phyloP scores from a whole-genome alignment of 2,329 filamentous ascomycete species.

The Daldinia eschscholtzii region DNA sequence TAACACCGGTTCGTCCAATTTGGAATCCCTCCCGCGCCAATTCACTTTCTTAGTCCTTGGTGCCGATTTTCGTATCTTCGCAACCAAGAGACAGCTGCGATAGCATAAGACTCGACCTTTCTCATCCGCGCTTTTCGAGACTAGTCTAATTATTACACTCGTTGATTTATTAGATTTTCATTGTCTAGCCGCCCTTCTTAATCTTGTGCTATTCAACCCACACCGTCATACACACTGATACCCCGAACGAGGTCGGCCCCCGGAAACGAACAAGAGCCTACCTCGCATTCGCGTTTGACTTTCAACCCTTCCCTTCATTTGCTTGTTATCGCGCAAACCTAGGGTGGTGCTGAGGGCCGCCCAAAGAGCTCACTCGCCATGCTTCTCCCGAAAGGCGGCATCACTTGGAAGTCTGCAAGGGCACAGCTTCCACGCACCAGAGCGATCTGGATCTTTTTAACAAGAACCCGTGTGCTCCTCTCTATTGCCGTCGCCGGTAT shows the following conservation, averaged over 20 bases:
- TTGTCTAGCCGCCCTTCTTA: slow-evolving; percentile 24
- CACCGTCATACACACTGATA: slow-evolving; percentile 14
- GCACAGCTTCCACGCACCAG: slow-evolving; percentile 82
- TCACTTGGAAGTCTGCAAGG: slow-evolving; percentile 92
- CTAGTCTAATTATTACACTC: slow-evolving; percentile 23
- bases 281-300: slow-evolving; percentile 18
- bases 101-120: slow-evolving; percentile 18
- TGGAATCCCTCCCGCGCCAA: slow-evolving; percentile 36
- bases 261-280: slow-evolving; percentile 29
- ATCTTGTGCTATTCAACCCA: slow-evolving; percentile 20
- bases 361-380: slow-evolving; percentile 67
- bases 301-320: slow-evolving; percentile 20
- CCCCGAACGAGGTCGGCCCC: slow-evolving; percentile 23
- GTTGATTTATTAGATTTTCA: slow-evolving; percentile 37
- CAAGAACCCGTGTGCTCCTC: slow-evolving; percentile 82
- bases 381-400: slow-evolving; percentile 90
- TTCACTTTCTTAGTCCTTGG: slow-evolving; percentile 36
- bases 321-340: slow-evolving; percentile 41
- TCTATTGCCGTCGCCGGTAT: slow-evolving; percentile 77
- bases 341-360: slow-evolving; percentile 59
- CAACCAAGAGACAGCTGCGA: slow-evolving; percentile 32
- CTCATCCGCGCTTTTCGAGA: slow-evolving; percentile 23
- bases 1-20: slow-evolving; percentile 38
- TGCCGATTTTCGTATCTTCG: slow-evolving; percentile 27
- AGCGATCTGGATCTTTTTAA: slow-evolving; percentile 77